Evolutionary conservation across 2,329 filamentous ascomycete species (phyloP).

Genomic region (Trichoderma asperellum): DNA sequence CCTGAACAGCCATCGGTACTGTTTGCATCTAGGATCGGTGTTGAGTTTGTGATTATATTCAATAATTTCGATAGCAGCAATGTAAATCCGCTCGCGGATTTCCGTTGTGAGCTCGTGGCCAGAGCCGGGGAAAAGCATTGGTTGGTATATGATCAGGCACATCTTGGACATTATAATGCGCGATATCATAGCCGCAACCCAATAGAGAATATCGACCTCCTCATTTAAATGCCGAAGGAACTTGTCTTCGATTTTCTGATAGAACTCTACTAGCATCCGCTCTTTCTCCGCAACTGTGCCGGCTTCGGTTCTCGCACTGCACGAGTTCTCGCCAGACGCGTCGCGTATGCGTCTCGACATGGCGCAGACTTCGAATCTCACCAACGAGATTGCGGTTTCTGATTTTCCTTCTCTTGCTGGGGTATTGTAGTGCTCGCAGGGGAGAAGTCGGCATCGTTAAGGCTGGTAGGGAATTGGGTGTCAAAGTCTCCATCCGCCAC

Average conservation of each 20-base stretch:
- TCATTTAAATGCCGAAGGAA: conserved; percentile 58
- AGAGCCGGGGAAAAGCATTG: conserved; percentile 64
- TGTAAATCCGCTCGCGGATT: conserved; percentile 69
- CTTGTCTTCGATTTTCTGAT: conserved; percentile 57
- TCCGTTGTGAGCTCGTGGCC: conserved; percentile 62
- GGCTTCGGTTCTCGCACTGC: conserved; percentile 36
- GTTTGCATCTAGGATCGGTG: conserved; percentile 55
- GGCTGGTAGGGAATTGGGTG: conserved; percentile 53
- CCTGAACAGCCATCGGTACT: conserved; percentile 55
- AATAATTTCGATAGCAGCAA: conserved; percentile 73
- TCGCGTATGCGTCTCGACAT: conserved; percentile 45
- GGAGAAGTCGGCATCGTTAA: conserved; percentile 54
- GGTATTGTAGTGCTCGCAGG: conserved; percentile 52
- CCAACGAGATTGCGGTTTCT: conserved; percentile 53
- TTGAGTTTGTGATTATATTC: conserved; percentile 70
- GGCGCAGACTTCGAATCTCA: conserved; percentile 57
- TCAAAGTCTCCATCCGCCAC: conserved; percentile 50
- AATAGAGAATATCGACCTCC: conserved; percentile 59
- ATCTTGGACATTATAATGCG: conserved; percentile 77
- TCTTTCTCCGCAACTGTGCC: conserved; percentile 44
- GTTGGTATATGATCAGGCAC: conserved; percentile 77
- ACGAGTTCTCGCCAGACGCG: conserved; percentile 40
- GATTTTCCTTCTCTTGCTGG: conserved; percentile 54
- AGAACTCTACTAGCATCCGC: conserved; percentile 55
- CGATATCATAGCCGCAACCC: conserved; percentile 69